Percentiles rank a stretch among this genome's conserved stretches.
These are phyloP conservation scores for Selaginella tamariscina DNA, from an alignment of 75 land plant species.

Conservation along the genomic window DNA sequence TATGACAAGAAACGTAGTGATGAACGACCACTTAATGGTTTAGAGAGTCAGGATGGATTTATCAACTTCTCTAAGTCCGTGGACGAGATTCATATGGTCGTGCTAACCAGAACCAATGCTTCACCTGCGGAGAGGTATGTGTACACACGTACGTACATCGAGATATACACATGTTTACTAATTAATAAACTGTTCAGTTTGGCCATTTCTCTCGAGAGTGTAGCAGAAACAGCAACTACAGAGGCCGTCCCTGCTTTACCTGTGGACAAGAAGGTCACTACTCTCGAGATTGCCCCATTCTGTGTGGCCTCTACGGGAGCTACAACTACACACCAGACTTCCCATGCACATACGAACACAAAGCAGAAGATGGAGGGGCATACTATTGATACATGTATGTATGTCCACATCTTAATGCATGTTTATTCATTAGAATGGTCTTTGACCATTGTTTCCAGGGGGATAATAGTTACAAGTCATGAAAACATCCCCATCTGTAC, in stretches of 20 bases:
- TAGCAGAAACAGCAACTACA: slow-evolving; percentile 18
- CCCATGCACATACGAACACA: not conserved
- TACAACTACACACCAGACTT: not conserved
- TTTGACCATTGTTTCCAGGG: slow-evolving; percentile 40
- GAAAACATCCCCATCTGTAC: slow-evolving; percentile 33
- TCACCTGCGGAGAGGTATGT: slow-evolving; percentile 35
- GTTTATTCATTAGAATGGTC: slow-evolving; percentile 16
- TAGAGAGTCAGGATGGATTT: slow-evolving; percentile 17
- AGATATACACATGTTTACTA: slow-evolving; percentile 16
- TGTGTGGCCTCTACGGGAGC: not conserved
- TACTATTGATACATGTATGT: not conserved
- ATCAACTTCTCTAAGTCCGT: slow-evolving; percentile 17
- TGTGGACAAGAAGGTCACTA: slow-evolving; percentile 31
- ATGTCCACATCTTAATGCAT: too few species aligned
- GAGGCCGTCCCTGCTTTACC: slow-evolving; percentile 27
- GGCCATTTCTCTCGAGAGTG: slow-evolving; percentile 40
- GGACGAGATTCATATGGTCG: slow-evolving; percentile 21
- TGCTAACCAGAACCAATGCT: slow-evolving; percentile 20
- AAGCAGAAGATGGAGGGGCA: not conserved
- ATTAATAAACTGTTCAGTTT: not conserved
- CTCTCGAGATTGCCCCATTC: slow-evolving; percentile 26
- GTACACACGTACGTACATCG: not conserved
- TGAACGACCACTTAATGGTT: slow-evolving; percentile 12
- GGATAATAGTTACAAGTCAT: slow-evolving; percentile 44
- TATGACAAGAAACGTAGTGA: slow-evolving; percentile 22